Evolutionary conservation across 345 rosid species (phyloP), one percentile per base, ranked within the genome.

Genomic region (Rhodamnia rubescens): DNA sequence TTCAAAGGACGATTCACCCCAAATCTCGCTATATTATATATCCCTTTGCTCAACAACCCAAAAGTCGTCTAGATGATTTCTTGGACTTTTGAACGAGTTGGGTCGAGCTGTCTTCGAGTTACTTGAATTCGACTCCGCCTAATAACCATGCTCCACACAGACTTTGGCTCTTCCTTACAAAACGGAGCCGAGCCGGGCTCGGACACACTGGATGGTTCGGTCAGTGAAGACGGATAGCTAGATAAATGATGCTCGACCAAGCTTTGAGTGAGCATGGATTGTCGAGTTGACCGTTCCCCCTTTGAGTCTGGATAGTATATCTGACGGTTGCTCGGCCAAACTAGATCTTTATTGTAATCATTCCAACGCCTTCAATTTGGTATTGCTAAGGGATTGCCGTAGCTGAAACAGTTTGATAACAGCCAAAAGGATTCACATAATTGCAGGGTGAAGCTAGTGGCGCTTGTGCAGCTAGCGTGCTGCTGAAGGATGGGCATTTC

Each of bases 381-480:
- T 69, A 18, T 32, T 69, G 8, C 78, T 8, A 18, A 69, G 47
- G 78, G 0, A 69, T 69, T 36, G 78, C 78, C 47, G 32, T 22
- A 81, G 56, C 21, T 51, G 36, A 51, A 27, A 8, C 57, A 27
- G 40, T 29, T 40, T 24, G 12, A 5, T 82, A 50, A 49, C 56
- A 21, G 55, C 12, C 29, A 14, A 47, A 26, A 40, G 21, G 36
- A n/a, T 59, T 49, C 7, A 7, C 42, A 36, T 53, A 42, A 32
- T 10, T 81, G 49, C 90, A 92, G 93, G 92, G 91, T 42, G 85
- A 87, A 24, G 83, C 85, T 59, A 87, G 94, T 57, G 94, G 94
- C 89, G 93, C 94, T 50, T 91, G 94, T 84, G 84, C 89, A 18
- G 91, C 92, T 5, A 89, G 90, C 81, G 92, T 87, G 20, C 51